These are phyloP conservation scores for Auricularia cornea DNA, from an alignment of 768 basidiomycete species.

Conservation along the genomic window DNA sequence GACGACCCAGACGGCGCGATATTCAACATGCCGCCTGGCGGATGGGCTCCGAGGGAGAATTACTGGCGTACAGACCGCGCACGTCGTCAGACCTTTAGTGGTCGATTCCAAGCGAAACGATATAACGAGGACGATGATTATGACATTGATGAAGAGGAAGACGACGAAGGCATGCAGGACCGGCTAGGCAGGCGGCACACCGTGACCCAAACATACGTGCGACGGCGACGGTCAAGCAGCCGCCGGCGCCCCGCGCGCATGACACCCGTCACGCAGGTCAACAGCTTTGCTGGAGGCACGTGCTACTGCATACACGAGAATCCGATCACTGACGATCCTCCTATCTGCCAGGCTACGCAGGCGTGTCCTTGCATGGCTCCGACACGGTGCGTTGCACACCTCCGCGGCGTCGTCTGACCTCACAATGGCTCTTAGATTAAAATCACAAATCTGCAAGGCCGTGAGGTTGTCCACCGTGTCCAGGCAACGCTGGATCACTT, in stretches of 20 bases:
- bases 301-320: not conserved
- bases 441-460: not conserved
- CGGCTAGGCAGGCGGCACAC: not conserved
- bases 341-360: not conserved
- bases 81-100: not conserved
- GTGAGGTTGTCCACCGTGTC: not conserved
- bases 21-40: not conserved
- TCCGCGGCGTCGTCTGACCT: not conserved
- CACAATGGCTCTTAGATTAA: not conserved
- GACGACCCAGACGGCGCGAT: not conserved
- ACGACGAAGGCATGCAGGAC: not conserved
- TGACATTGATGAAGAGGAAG: constrained; percentile 33
- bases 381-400: not conserved
- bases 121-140: constrained; percentile 89
- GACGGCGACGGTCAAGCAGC: not conserved
- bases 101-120: constrained; percentile 16
- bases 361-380: not conserved
- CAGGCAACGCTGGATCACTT: not conserved
- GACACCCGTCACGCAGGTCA: not conserved
- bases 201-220: not conserved
- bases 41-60: not conserved
- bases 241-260: not conserved
- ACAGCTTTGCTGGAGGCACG: not conserved
- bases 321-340: not conserved
- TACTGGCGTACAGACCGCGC: not conserved